Base-by-base conservation (phyloP, 2,329 filamentous ascomycete species). In the Fusarium fracticaudum region DNA sequence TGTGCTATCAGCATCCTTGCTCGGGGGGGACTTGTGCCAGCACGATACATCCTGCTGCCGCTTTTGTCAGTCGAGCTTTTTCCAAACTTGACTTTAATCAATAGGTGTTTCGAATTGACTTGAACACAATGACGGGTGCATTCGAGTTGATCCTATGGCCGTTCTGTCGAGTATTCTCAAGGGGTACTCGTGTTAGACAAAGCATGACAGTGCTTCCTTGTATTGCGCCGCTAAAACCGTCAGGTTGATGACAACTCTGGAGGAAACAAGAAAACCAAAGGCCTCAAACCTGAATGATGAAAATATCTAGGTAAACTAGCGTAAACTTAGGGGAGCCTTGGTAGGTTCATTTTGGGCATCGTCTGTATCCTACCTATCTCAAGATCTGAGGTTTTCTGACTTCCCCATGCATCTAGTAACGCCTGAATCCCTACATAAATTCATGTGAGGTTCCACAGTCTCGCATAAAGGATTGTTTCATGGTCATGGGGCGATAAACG, bases 391-490 rank as follows among this genome's bases (percentile, higher is more conserved):
- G 31, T 37, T 53, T 53, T 26, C 31, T 37, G n/a, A 18, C 31
- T 37, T 53, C 31, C 31, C 31, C 20, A 7, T n/a, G n/a, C 50
- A 37, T 26, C 17, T 35, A n/a, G 29, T 29, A 29, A 29, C 29
- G 29, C 29, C 29, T 29, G 29, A 29, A 29, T 29, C 29, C 29
- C 29, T 29, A 29, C 29, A 29, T 29, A 29, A 29, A 29, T 29
- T 29, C 29, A 29, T 29, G 24, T 20, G 17, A 38, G 44, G 38
- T 62, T 50, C 54, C n/a, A 41, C 50, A 29, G 65, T 68, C 48
- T 53, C n/a, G n/a, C 31, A 41, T 40, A 62, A 47, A 26, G 51
- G 35, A 33, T 45, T 57, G 65, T 69, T 69, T 64, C 58, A 45
- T 29, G 35, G 18, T n/a, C 15, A 44, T 41, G 12, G 44, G 40